Conservation (phyloP, 1,139 yeast species). For the Debaryomyces robertsiae region DNA sequence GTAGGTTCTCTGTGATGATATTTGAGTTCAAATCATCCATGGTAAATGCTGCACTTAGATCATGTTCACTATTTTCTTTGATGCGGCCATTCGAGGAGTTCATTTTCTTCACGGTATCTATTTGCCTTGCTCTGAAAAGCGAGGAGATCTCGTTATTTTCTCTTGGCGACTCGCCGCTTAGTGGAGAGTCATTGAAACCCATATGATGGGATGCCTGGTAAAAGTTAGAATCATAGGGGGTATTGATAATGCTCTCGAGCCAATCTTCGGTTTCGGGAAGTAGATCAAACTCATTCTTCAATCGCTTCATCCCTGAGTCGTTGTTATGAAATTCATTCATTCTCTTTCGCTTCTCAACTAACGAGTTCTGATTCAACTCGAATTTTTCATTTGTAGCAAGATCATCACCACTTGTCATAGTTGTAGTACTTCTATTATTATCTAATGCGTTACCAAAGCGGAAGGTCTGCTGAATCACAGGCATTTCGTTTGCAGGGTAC, state of each 20-base stretch:
- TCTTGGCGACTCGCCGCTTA: constrained; percentile 12
- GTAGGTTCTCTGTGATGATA: constrained; percentile 51
- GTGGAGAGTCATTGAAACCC: constrained; percentile 53
- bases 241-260: constrained; percentile 66
- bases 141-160: constrained; percentile 42
- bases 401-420: constrained; percentile 19
- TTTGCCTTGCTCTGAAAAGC: constrained; percentile 60
- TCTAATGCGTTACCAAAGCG: constrained; percentile 24
- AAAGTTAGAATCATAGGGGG: constrained; percentile 58
- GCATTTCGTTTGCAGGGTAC: constrained; percentile 27
- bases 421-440: constrained; percentile 18
- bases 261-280: constrained; percentile 49
- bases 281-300: neutral
- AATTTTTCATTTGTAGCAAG: constrained; percentile 15
- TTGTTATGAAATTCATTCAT: neutral
- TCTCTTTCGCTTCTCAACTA: constrained; percentile 6
- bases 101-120: constrained; percentile 54
- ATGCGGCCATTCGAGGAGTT: constrained; percentile 15
- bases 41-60: constrained; percentile 8
- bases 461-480: constrained; percentile 26
- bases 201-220: constrained; percentile 55
- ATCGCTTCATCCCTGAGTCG: neutral
- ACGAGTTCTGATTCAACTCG: constrained; percentile 3
- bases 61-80: constrained; percentile 8
- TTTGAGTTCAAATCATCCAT: constrained; percentile 17